A percentile compares a stretch with the other conserved stretches of the same genome.
phyloP scores from a whole-genome alignment of 441 rosid species.

The Erysimum pusillum region DNA sequence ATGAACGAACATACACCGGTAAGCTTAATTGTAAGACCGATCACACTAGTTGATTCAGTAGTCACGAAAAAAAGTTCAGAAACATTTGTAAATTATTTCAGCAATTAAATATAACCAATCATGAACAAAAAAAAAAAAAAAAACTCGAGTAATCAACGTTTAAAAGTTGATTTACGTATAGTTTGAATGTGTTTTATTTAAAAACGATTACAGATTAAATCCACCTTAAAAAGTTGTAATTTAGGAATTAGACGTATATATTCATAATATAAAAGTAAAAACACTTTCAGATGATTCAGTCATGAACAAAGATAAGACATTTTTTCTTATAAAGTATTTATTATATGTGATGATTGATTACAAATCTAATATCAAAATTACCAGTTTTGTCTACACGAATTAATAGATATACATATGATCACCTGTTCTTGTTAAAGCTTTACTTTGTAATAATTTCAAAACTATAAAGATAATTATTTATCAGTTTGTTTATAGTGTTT shows the following conservation, averaged over 20 bases:
- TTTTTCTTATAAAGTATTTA: background rate
- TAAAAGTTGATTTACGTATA: no score
- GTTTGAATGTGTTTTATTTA: background rate
- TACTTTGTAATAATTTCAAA: background rate
- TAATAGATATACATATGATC: background rate
- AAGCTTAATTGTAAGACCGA: slow-evolving; percentile 2
- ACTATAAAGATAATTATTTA: no score
- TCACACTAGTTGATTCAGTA: background rate
- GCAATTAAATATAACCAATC: background rate
- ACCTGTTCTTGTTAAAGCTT: background rate
- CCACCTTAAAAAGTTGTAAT: background rate
- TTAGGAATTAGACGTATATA: background rate
- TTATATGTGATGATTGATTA: background rate
- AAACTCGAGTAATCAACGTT: background rate
- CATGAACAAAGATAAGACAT: background rate
- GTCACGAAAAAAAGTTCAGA: background rate
- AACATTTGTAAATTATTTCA: background rate
- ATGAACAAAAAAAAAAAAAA: background rate
- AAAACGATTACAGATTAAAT: background rate
- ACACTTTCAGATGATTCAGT: background rate
- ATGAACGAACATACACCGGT: slow-evolving; percentile 15
- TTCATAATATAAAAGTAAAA: background rate
- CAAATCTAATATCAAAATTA: background rate
- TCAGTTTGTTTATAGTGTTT: background rate
- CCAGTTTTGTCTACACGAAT: background rate